Base-by-base conservation (phyloP, 2,329 filamentous ascomycete species). In the Sodiomyces alkalinus region DNA sequence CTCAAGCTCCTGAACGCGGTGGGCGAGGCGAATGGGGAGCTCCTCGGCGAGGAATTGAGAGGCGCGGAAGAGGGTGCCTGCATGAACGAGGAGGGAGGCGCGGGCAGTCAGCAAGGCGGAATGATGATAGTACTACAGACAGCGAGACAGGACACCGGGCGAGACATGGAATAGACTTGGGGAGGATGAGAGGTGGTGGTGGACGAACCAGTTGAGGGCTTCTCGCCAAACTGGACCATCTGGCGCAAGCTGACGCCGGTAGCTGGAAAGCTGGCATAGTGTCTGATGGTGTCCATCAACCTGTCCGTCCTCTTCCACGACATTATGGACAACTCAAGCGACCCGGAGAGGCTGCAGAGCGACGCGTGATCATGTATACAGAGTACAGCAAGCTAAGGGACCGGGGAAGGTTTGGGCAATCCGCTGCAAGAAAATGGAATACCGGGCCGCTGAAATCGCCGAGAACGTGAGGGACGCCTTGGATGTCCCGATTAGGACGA, bases 1-100 rank as follows among this genome's bases (percentile, higher is more conserved):
- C 36, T 80, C 75, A 33, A 98, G 72, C 60, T 98, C 90, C 55
- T 93, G 81, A 34, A 98, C 90, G 39, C 90, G 80, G 58, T 98
- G 90, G 44, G 90, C 90, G 36, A 98, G 67, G 29, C 90, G 81
- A 46, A 98, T 98, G 41, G 90, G 90, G 15, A 98, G 74, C 62
- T 98, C 90, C 62, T 98, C 90, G 45, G 87, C 90, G 33, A 98
- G 75, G 57, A 98, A 98, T 60, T 96, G 90, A 16, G 90, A 96
- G 29, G 90, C 90, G 51, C 87, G 81, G 60, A 96, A 98, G 32
- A 98, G 67, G 29, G 90, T 98, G 41, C 87, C 87, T 90, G 43
- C 10, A 22, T 31, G 27, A n/a, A n/a, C 26, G 34, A 18, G 16
- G 17, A 12, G 19, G 3, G 34, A 18, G 16, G 17, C 8, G 19